Percentiles rank a stretch among this genome's conserved stretches.
phyloP scores from a whole-genome alignment of 768 basidiomycete genomes.

The Lactarius deliciosus region DNA sequence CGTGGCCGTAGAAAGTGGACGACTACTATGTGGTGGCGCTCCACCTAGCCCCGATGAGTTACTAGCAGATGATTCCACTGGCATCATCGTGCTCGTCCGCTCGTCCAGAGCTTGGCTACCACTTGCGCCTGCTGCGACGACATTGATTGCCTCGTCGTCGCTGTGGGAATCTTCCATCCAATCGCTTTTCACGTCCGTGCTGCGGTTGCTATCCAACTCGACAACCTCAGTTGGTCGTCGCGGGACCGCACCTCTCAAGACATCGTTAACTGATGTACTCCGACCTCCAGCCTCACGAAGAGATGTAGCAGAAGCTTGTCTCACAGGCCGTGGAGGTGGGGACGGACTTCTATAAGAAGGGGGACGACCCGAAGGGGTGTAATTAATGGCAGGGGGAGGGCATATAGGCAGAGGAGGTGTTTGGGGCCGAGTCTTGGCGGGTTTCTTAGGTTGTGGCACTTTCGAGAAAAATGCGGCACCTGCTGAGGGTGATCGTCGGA shows the following conservation, averaged over 20 bases:
- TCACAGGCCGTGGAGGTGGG: conserved; percentile 40
- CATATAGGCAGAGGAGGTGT: conserved; percentile 21
- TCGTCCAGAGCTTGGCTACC: conserved; percentile 83
- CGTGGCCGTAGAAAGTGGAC: conserved; percentile 26
- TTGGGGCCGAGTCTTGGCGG: conserved; percentile 28
- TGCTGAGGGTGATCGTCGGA: conserved; percentile 22
- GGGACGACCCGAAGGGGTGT: conserved; percentile 49
- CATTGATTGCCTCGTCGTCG: conserved; percentile 84
- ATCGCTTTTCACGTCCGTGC: conserved; percentile 48
- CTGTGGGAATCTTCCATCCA: conserved; percentile 69
- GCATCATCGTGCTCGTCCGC: conserved; percentile 63
- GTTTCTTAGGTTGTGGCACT: conserved; percentile 25
- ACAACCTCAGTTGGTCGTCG: conserved; percentile 38
- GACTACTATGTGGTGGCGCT: conserved; percentile 14
- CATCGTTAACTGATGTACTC: conserved; percentile 57
- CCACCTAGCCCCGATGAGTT: conserved; percentile 9
- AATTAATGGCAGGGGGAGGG: conserved; percentile 21
- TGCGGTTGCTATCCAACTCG: conserved; percentile 35
- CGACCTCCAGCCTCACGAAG: conserved; percentile 47
- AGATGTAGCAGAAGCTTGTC: conserved; percentile 44
- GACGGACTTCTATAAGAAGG: conserved; percentile 56
- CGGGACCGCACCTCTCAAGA: conserved; percentile 50
- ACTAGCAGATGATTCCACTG: conserved; percentile 36
- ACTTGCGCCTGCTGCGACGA: conserved; percentile 77
- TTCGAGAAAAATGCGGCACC: conserved; percentile 6